Evolutionary conservation across 2,329 filamentous ascomycete species (phyloP).

Genomic region (Arthroderma uncinatum): DNA sequence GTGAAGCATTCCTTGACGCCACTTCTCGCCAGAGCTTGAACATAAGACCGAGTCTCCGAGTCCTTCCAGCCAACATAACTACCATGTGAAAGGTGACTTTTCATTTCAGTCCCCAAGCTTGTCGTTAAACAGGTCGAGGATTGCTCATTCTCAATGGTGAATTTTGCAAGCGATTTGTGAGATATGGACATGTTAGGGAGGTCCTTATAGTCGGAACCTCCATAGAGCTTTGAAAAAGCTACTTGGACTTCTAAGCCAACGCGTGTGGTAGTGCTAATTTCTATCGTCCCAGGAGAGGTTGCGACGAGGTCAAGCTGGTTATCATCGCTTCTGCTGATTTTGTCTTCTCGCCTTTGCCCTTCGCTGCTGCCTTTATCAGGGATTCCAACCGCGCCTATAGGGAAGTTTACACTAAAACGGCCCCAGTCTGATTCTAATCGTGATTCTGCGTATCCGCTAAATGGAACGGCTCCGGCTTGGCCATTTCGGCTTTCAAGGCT

Average conservation of each 20-base stretch:
- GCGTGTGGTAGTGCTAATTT: not conserved
- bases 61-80: not conserved
- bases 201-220: too few species aligned
- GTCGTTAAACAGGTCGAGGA: not conserved
- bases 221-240: too few species aligned
- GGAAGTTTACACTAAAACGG: constrained; percentile 2
- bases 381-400: not conserved
- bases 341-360: not conserved
- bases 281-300: not conserved
- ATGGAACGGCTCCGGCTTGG: not conserved
- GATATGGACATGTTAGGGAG: not conserved
- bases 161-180: not conserved
- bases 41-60: not conserved
- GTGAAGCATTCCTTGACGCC: not conserved
- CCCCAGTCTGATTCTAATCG: not conserved
- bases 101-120: not conserved
- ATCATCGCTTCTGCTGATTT: not conserved
- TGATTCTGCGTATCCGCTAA: not conserved
- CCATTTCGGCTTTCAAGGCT: not conserved
- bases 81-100: not conserved
- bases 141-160: not conserved
- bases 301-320: not conserved
- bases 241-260: not conserved
- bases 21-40: not conserved
- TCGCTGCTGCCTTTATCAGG: not conserved